Base-by-base conservation (phyloP, 257 asterid genomes). In the Scutellaria galericulata region DNA sequence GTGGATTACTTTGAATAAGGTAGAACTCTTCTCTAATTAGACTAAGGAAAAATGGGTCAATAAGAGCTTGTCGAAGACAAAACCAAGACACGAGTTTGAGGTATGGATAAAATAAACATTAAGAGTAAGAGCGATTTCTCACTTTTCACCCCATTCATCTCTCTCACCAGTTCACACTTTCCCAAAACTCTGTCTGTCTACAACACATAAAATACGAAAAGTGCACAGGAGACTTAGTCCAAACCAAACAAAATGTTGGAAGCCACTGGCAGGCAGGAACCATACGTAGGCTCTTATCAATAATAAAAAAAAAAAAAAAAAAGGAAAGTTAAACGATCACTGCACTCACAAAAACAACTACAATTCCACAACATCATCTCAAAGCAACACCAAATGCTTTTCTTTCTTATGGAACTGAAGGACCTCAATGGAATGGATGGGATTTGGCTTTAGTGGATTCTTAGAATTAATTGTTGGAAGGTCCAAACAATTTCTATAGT, bases 101-200 rank as follows among this genome's bases (percentile, higher is more conserved):
- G 41, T 7, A 14, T 44, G 39, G 10, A 8, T 1, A 39, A 60
- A 48, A 7, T 18, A 50, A 54, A 41, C 45, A 52, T 63, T 24
- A 31, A 47, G n/a, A 56, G 15, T 18, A 35, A 27, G 53, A 50
- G 53, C 62, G 35, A 9, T 9, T 56, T 6, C 46, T 6, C 37
- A 37, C 58, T 45, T 66, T 64, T 73, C 15, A 44, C 7, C 50
- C 59, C 63, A 57, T 47, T 74, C 54, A 35, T 41, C 55, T 7
- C 9, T 20, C 50, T 66, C 68, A 37, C 12, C 3, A 10, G 8
- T 24, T 44, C 66, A 42, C 42, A 20, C 54, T 45, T 46, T 24
- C 41, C 56, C 67, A 50, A 45, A 54, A 8, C 35, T 56, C 39
- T 15, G 47, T 37, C 41, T 20, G 51, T 39, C 39, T 66, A 57